Base-by-base conservation (phyloP, 2,329 filamentous ascomycete genomes). In the Microdochium nivale region DNA sequence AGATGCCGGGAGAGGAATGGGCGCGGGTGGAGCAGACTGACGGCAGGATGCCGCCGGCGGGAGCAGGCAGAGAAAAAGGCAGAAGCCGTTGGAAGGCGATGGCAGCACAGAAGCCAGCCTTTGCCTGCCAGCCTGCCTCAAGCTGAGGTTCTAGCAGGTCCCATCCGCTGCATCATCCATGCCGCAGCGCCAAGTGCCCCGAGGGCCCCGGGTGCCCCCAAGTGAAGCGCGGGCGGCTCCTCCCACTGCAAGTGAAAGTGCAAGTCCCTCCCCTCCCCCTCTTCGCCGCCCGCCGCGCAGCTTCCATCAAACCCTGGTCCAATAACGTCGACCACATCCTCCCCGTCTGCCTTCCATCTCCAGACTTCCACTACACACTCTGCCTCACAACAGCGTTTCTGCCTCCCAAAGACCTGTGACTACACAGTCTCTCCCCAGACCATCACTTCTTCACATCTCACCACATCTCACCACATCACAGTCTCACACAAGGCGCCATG, bases 401-500 rank as follows among this genome's bases (percentile, higher is more conserved):
- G 13, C 35, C 19, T 40, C 7, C 14, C 7, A 7, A 40, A 4
- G 7, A 40, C 14, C 27, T 30, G 27, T 11, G 4, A 40, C 4
- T 4, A 14, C 35, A 40, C 13, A 5, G 7, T 4, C 7, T 27
- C 27, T 48, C 27, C 21, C 11, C 43, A 7, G 37, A 48, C 32
- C 30, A 9, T 37, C 35, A 33, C 35, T 48, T 37, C 24, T 40
- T 2, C 21, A 25, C 23, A 25, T 25, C 35, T 46, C 48, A 14
- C 40, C 23, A 37, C n/a, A n/a, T n/a, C n/a, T n/a, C n/a, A 51
- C 50, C 24, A 10, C 46, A 14, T 25, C 43, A 11, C 35, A 23
- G 37, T 37, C 48, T 46, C 47, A 49, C 27, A 25, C 44, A 21
- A 50, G 16, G 43, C 58, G 58, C 56, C 40, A 65, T 65, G 62